Base-by-base conservation (phyloP, 2,329 filamentous ascomycete species). In the Fusarium compactum region DNA sequence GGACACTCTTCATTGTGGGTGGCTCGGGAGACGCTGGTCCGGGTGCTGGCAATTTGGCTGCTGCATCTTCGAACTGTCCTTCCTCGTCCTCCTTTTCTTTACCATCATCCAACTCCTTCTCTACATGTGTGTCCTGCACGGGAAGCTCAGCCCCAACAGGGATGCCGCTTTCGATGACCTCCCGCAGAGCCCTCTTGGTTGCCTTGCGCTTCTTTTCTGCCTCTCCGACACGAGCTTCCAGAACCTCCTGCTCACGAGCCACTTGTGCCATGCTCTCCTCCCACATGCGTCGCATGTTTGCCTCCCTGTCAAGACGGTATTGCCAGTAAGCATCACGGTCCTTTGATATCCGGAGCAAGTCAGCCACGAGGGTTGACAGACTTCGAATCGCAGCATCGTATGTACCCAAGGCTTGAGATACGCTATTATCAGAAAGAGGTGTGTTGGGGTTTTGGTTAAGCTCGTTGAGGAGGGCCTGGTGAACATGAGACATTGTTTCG, bases 201-300 rank as follows among this genome's bases (percentile, higher is more conserved):
- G 92, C 87, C 78, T 92, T 95, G 61, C 94, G 89, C 85, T 97
- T 98, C 77, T 92, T 88, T 79, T 98, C 95, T 3, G 94, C 93
- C 80, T 97, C 93, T 46, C 93, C 94, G 65, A 98, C 92, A 62
- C 91, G 91, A 38, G 89, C 93, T 78, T 98, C 94, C 2, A 99
- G 86, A 54, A 94, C 89, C 80, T 98, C 96, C 75, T 99, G 96
- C 79, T 99, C 96, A 59, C 90, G 90, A 20, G 95, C 96, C n/a
- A 99, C 92, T 75, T 95, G 91, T 12, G 96, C 94, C 96, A 99
- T 98, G 81, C 95, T 98, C 76, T 99, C 96, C 81, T 99, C 96
- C 96, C 96, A 99, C 89, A 99, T 93, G 64, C 93, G 91, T 40
- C 96, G 90, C 82, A 98, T 91, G 78, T 97, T 93, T 45, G 91